Percentiles rank a stretch among this genome's conserved stretches.
Conservation (phyloP, 768 basidiomycete genomes). For the Trametes cinnabarina region DNA sequence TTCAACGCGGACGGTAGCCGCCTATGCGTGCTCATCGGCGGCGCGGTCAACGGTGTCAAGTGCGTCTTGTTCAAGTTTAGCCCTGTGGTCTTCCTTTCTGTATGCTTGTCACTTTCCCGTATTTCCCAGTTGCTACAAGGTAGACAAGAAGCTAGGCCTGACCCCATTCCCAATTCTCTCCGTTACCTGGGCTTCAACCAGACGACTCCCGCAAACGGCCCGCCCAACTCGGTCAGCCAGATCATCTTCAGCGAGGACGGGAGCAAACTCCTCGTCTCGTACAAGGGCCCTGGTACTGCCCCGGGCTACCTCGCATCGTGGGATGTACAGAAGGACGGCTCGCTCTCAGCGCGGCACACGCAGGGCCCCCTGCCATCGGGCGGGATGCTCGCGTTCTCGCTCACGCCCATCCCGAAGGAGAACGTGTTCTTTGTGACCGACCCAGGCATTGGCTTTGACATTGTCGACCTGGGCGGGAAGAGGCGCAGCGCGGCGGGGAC, state of each 20-base stretch:
- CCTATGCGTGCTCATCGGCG: slow-evolving; percentile 38
- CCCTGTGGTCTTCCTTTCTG: too few species aligned
- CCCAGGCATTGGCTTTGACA: slow-evolving; percentile 29
- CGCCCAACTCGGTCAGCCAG: slow-evolving; percentile 43
- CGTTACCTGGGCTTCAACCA: slow-evolving; percentile 47
- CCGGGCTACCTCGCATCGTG: slow-evolving; percentile 51
- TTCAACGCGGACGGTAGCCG: slow-evolving; percentile 33
- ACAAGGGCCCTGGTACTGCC: slow-evolving; percentile 46
- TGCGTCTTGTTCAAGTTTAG: slow-evolving; percentile 15
- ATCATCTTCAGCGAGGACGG: slow-evolving; percentile 47
- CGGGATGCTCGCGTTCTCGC: slow-evolving; percentile 48
- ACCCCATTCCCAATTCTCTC: slow-evolving; percentile 39
- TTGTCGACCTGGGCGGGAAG: slow-evolving; percentile 28
- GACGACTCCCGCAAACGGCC: slow-evolving; percentile 50
- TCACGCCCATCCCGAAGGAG: slow-evolving; percentile 33
- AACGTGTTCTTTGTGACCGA: slow-evolving; percentile 30
- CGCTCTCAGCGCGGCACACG: slow-evolving; percentile 41
- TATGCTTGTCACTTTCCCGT: too few species aligned
- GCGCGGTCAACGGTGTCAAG: slow-evolving; percentile 36
- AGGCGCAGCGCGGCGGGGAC: slow-evolving; percentile 11
- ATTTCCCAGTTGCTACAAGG: slow-evolving; percentile 40
- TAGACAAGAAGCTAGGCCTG: slow-evolving; percentile 40
- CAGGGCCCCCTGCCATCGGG: slow-evolving; percentile 37
- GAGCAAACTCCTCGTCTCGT: slow-evolving; percentile 43
- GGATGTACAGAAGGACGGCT: slow-evolving; percentile 42